These are phyloP conservation scores for Leptographium procerum DNA, from an alignment of 2,329 filamentous ascomycete species.

Conservation along the genomic window DNA sequence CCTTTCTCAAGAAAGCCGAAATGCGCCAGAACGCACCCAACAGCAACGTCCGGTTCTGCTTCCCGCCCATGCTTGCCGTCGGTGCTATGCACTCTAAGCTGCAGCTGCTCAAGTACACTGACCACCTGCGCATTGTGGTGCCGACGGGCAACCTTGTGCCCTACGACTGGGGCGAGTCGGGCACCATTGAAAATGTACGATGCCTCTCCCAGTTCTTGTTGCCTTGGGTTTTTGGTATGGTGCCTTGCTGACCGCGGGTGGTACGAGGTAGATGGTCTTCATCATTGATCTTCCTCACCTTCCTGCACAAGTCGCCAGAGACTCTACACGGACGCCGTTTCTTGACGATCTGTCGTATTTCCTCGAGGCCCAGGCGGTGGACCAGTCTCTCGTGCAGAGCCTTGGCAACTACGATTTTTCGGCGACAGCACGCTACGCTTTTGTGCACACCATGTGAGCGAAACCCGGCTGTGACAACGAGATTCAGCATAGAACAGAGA, in stretches of 20 bases:
- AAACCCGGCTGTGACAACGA: slow-evolving; percentile 4
- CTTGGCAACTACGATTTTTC: slow-evolving; percentile 73
- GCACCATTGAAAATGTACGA: slow-evolving; percentile 72
- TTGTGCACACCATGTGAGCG: slow-evolving; percentile 73
- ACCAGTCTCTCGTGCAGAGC: slow-evolving; percentile 53
- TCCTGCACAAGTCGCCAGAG: slow-evolving; percentile 14
- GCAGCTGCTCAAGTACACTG: slow-evolving; percentile 70
- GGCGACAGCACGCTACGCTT: slow-evolving; percentile 58
- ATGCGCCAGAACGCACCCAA: slow-evolving; percentile 38
- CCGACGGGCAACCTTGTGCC: slow-evolving; percentile 78
- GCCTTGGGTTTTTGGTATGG: not conserved
- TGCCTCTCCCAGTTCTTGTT: too few species aligned
- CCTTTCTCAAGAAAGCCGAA: slow-evolving; percentile 28
- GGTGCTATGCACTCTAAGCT: slow-evolving; percentile 90
- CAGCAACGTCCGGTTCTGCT: slow-evolving; percentile 57
- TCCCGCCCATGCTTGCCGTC: slow-evolving; percentile 64
- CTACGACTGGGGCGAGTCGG: slow-evolving; percentile 83
- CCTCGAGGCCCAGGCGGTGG: slow-evolving; percentile 53
- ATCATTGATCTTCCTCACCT: slow-evolving; percentile 78
- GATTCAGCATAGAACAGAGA: not conserved
- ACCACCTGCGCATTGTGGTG: slow-evolving; percentile 66
- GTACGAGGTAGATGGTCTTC: slow-evolving; percentile 54
- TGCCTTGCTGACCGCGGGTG: not conserved
- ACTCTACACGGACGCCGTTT: slow-evolving; percentile 33
- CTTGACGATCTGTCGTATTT: slow-evolving; percentile 61